Conservation (phyloP, 2,329 filamentous ascomycete genomes). For the Colletotrichum chlorophyti region DNA sequence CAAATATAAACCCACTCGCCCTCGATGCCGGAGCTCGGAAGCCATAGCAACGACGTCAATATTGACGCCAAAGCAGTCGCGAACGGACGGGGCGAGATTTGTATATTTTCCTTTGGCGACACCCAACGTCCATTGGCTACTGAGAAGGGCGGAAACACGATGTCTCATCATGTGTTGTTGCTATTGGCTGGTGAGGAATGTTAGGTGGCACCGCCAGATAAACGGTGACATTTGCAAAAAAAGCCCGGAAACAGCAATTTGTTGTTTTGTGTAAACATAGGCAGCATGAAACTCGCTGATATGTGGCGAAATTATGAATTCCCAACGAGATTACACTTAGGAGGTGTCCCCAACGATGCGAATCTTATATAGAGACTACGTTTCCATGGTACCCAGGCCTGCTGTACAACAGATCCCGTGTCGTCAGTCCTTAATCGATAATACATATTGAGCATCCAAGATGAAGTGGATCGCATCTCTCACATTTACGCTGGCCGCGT, state of each 20-base stretch:
- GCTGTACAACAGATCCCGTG: too few relatives aligned
- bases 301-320: slow-evolving; percentile 5
- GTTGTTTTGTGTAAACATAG: slow-evolving; percentile 5
- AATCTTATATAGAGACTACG: background rate
- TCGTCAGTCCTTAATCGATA: too few relatives aligned
- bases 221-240: background rate
- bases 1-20: background rate
- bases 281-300: background rate
- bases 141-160: background rate
- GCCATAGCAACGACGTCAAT: background rate
- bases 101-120: background rate
- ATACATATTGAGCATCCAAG: background rate
- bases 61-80: background rate
- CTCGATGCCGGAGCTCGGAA: background rate
- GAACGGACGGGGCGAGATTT: background rate
- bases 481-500: background rate
- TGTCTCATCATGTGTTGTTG: background rate
- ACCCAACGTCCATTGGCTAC: background rate
- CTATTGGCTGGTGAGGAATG: slow-evolving; percentile 13
- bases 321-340: background rate
- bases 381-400: too few relatives aligned
- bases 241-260: background rate
- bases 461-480: slow-evolving; percentile 18
- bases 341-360: background rate
- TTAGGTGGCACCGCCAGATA: background rate